Base-by-base conservation (phyloP, 23 red algal species). In the Gracilaria caudata region DNA sequence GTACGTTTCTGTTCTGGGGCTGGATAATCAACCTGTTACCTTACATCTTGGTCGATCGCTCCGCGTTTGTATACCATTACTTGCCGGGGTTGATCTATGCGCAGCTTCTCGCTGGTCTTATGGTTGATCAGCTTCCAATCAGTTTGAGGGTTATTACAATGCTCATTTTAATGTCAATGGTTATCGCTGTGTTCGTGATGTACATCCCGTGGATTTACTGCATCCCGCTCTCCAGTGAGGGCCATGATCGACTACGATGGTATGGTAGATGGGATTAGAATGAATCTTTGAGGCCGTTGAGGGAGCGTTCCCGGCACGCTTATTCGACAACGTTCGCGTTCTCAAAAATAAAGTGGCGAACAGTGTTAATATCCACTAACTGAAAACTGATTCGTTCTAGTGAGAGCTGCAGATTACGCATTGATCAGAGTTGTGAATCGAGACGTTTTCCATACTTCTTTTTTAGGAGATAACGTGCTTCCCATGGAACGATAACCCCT, bases 1-100 rank as follows among this genome's bases (percentile, higher is more conserved):
- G 95, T 7, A 61, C 79, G 6, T 98, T 92, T 73, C 46, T 98
- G 30, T 90, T 94, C 39, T 77, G 74, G 34, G 93, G 90, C 12
- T 98, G 92, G 90, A 63, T 88, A 11, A 79, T 92, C 78, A 98
- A 98, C 77, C 73, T 98, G n/a, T 39, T 92, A 24, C 96, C 96
- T 0, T 98, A 95, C 54, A 83, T 98, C 23, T 75, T 92, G 0
- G 96, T 98, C 25, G 77, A 92, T 80, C 92, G 96, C 24, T 81
- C 96, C 6, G 96, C 96, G 51, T 98, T 98, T 77, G 78, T 98
- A 11, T 98, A 98, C 56, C 96, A 98, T 89, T 98, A 98, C 58
- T 46, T 98, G 25, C 96, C 96, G 17, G 92, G 92, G 20, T 83
- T 98, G 12, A 83, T 93, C 40, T 94, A 98, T 73, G 96, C 87